Conservation (phyloP, 2,329 filamentous ascomycete species). For the Microdochium bolleyi region DNA sequence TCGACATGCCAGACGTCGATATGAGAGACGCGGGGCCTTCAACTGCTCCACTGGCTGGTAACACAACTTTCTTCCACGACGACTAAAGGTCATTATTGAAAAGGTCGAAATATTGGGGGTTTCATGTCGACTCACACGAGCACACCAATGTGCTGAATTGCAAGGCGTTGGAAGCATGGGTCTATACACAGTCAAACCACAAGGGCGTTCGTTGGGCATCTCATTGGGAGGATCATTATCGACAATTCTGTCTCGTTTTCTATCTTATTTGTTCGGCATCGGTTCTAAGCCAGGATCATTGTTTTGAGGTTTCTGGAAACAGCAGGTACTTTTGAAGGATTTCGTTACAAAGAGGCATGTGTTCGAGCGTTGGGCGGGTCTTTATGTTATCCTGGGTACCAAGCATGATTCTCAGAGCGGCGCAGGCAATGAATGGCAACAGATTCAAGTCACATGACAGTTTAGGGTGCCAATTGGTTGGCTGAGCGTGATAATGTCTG, state of each 20-base stretch:
- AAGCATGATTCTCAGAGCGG: not conserved
- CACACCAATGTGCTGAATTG: not conserved
- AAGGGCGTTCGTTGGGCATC: not conserved
- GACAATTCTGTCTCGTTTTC: not conserved
- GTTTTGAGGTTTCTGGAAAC: not conserved
- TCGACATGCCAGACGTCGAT: conserved; percentile 37
- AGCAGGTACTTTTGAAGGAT: not conserved
- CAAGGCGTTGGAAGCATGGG: conserved; percentile 2
- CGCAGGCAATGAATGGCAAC: no score
- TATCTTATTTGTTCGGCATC: not conserved
- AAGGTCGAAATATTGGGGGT: not conserved
- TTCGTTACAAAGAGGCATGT: not conserved
- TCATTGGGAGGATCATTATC: not conserved
- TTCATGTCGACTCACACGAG: not conserved
- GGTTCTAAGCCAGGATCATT: not conserved
- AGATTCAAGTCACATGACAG: no score
- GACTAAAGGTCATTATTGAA: conserved; percentile 14
- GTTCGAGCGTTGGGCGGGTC: not conserved
- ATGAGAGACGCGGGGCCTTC: conserved; percentile 50
- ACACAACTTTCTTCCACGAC: conserved; percentile 43
- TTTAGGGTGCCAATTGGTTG: no score
- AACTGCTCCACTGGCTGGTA: conserved; percentile 41
- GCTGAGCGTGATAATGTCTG: no score
- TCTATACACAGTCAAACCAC: not conserved
- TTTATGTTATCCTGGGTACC: not conserved